A percentile compares a stretch with the other conserved stretches of the same genome.
These are phyloP conservation scores for Blastomyces percursus DNA, from an alignment of 2,329 filamentous ascomycete genomes.

Conservation along the genomic window DNA sequence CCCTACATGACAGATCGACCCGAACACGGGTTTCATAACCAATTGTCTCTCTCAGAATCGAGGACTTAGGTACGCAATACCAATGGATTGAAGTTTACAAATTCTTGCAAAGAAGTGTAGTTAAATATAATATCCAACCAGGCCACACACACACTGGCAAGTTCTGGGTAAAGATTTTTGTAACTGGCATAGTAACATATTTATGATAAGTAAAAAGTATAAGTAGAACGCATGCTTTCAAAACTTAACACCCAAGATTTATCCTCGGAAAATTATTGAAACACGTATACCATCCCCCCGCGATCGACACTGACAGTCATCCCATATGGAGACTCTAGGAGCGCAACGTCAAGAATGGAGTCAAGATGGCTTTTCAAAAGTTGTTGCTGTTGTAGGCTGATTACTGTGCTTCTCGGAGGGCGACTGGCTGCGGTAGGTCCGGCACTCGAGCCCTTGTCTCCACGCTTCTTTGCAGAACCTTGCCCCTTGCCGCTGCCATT, in stretches of 20 bases:
- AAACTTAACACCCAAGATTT: neutral
- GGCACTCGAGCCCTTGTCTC: constrained; percentile 27
- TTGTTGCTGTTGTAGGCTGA: constrained; percentile 77
- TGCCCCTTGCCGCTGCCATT: constrained; percentile 20
- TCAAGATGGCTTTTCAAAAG: constrained; percentile 80
- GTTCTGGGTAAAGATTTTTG: neutral
- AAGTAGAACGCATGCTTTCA: neutral
- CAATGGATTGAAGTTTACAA: neutral
- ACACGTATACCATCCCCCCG: constrained; percentile 81
- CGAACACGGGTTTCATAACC: too few species aligned
- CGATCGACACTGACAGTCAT: constrained; percentile 90
- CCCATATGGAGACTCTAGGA: constrained; percentile 78
- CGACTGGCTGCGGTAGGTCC: constrained; percentile 22
- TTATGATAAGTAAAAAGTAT: neutral
- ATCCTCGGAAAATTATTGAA: constrained; percentile 37
- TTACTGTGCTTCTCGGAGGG: constrained; percentile 67
- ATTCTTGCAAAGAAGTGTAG: neutral
- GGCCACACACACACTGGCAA: neutral
- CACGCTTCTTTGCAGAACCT: constrained; percentile 24
- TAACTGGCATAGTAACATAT: neutral
- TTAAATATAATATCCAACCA: neutral
- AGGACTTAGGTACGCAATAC: neutral
- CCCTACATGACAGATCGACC: too few species aligned
- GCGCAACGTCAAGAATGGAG: constrained; percentile 72
- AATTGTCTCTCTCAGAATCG: neutral